phyloP scores from a whole-genome alignment of 202 grass and related monocot genomes.

The Cymbopogon flexuosus region DNA sequence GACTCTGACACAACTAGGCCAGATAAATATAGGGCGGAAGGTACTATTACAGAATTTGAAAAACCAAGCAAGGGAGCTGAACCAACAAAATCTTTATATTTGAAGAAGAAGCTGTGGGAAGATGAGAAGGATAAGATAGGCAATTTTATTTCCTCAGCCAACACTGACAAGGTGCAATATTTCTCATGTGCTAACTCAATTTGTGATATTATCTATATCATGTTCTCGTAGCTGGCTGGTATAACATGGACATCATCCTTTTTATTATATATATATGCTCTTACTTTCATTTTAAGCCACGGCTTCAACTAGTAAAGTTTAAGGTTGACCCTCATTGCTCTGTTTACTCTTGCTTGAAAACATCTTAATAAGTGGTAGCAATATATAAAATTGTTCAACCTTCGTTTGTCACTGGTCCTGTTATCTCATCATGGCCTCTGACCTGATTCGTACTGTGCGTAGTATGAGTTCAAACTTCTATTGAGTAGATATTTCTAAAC shows the following conservation, averaged over 20 bases:
- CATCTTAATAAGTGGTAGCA: not conserved
- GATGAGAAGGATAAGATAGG: constrained; percentile 56
- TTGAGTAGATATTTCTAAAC: constrained; percentile 31
- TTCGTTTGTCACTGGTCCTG: not conserved
- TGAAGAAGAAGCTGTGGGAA: constrained; percentile 51
- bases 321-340: not conserved
- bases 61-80: constrained; percentile 51
- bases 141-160: constrained; percentile 31
- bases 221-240: not conserved
- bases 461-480: not conserved
- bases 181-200: not conserved
- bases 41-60: constrained; percentile 30
- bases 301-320: not conserved
- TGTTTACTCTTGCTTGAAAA: not conserved
- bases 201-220: not conserved
- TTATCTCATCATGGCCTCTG: not conserved
- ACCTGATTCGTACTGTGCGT: not conserved
- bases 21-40: constrained; percentile 50
- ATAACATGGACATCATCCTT: not conserved
- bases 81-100: constrained; percentile 46
- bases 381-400: not conserved
- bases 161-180: constrained; percentile 46
- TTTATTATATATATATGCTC: not conserved
- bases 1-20: constrained; percentile 41
- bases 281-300: not conserved